Conservation (phyloP, 1,284 basidiomycete genomes). For the Ceratobasidium sp. region DNA sequence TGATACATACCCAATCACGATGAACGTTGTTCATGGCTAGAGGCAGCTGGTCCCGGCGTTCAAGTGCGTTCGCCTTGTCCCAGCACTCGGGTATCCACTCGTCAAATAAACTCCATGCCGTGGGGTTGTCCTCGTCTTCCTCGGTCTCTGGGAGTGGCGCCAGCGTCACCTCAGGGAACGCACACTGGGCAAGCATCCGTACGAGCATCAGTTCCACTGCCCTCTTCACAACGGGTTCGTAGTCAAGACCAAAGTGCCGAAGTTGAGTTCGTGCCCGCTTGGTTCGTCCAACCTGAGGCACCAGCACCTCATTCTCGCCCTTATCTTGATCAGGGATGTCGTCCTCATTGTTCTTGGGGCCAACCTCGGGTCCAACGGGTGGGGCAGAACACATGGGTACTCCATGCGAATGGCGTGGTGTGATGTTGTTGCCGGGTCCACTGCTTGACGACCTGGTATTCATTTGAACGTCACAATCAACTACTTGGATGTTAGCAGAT, state of each 20-base stretch:
- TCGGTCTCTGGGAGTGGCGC: neutral
- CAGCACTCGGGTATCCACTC: neutral
- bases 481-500: too few relatives aligned
- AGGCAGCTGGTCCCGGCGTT: neutral
- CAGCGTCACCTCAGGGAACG: neutral
- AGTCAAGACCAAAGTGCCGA: neutral
- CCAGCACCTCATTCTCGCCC: too few relatives aligned
- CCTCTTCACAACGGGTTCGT: neutral
- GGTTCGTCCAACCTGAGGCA: neutral
- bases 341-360: too few relatives aligned
- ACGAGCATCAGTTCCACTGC: neutral
- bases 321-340: too few relatives aligned
- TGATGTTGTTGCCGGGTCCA: too few relatives aligned
- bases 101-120: neutral
- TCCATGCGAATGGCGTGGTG: too few relatives aligned
- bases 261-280: neutral
- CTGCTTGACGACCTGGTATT: too few relatives aligned
- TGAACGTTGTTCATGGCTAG: neutral
- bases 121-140: neutral
- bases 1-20: neutral
- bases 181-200: neutral
- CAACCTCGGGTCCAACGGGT: too few relatives aligned
- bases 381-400: too few relatives aligned
- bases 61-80: neutral
- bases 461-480: too few relatives aligned